Conservation (phyloP, 352 stramenopile genomes). For the Phytophthora boehmeriae region DNA sequence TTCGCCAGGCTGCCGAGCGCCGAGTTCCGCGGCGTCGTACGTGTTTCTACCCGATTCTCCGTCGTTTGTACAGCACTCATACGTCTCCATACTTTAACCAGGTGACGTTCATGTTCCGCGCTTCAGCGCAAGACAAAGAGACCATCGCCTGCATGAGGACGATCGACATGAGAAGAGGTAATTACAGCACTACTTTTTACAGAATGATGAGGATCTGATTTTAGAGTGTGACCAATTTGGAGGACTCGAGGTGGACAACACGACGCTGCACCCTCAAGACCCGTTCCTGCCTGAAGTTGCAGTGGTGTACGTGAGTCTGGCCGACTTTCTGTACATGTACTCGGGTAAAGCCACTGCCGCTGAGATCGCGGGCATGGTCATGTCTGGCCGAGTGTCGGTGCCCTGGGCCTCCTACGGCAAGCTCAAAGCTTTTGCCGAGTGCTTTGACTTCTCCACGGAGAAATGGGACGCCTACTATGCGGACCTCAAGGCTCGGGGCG, state of each 20-base stretch:
- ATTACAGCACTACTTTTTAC: not conserved
- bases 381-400: constrained; percentile 85
- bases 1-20: constrained; percentile 54
- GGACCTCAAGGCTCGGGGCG: constrained; percentile 35
- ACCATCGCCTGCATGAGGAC: constrained; percentile 73
- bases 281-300: constrained; percentile 68
- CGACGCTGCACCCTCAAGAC: constrained; percentile 50
- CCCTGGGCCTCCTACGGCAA: constrained; percentile 85
- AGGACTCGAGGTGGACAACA: constrained; percentile 64
- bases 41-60: not conserved
- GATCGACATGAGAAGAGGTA: constrained; percentile 78
- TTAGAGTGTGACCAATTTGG: not conserved
- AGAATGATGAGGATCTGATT: too few species aligned
- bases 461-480: constrained; percentile 85
- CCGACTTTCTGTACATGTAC: constrained; percentile 90
- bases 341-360: constrained; percentile 73
- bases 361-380: constrained; percentile 85
- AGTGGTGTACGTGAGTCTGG: constrained; percentile 73
- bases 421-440: constrained; percentile 84
- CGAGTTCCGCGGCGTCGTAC: constrained; percentile 68
- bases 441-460: constrained; percentile 84
- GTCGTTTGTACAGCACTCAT: constrained; percentile 2
- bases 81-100: constrained; percentile 25
- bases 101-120: constrained; percentile 86
- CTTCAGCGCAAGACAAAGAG: constrained; percentile 41